A percentile compares a stretch with the other conserved stretches of the same genome.
Conservation (phyloP, 306 rosid species). For the Sphenostylis stenocarpa region DNA sequence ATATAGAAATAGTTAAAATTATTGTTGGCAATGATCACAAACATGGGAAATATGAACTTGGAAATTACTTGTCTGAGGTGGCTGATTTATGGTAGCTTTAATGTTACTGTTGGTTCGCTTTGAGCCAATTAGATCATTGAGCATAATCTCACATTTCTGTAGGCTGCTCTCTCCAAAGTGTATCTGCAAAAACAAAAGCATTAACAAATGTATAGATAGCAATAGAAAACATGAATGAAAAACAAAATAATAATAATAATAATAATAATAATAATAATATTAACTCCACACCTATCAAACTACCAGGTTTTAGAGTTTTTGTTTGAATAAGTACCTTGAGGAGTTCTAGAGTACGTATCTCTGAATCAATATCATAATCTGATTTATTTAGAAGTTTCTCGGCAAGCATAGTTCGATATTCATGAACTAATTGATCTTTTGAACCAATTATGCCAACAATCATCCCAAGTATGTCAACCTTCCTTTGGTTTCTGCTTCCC, state of each 20-base stretch:
- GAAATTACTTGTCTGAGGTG: conserved; percentile 55
- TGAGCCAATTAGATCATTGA: conserved; percentile 88
- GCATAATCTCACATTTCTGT: conserved; percentile 98
- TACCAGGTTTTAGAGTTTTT: conserved; percentile 7
- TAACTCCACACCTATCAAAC: conserved; percentile 28
- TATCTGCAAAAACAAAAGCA: conserved; percentile 56
- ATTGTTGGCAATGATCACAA: conserved; percentile 11
- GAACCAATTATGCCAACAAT: conserved; percentile 94
- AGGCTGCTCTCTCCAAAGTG: conserved; percentile 98
- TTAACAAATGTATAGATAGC: conserved; percentile 25
- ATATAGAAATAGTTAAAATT: neutral
- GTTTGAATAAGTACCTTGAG: conserved; percentile 62
- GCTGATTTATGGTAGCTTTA: conserved; percentile 77
- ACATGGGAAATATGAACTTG: neutral
- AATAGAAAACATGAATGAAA: conserved; percentile 4
- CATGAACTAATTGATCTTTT: conserved; percentile 92
- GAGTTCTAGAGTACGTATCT: conserved; percentile 93
- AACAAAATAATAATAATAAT: neutral
- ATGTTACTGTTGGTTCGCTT: conserved; percentile 76
- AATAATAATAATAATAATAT: no score
- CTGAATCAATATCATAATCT: conserved; percentile 92
- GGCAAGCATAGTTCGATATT: conserved; percentile 97
- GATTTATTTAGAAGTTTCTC: conserved; percentile 95
- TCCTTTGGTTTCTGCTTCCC: conserved; percentile 85
- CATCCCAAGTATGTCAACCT: conserved; percentile 98